A percentile compares a stretch with the other conserved stretches of the same genome.
phyloP scores from a whole-genome alignment of 345 rosid species.

The Gynandropsis gynandra region DNA sequence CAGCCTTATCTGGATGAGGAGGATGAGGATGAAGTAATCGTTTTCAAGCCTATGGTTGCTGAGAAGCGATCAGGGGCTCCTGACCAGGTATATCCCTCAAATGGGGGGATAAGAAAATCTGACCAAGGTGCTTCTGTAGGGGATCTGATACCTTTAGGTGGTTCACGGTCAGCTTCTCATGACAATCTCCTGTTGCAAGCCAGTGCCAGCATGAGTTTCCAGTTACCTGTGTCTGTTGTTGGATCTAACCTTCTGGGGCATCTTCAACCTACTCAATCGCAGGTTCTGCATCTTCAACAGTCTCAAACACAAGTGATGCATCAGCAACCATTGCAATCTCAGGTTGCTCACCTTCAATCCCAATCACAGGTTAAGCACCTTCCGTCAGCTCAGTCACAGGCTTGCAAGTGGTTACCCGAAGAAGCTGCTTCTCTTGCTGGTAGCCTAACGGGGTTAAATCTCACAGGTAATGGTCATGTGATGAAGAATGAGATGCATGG shows the following conservation, averaged over 20 bases:
- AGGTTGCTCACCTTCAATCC: conserved; percentile 20
- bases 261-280: conserved; percentile 23
- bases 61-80: conserved; percentile 49
- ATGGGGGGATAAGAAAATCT: conserved; percentile 42
- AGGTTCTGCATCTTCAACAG: conserved; percentile 25
- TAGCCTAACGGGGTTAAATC: conserved; percentile 46
- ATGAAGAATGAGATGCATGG: conserved; percentile 36
- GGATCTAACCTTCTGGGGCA: conserved; percentile 25
- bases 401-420: conserved; percentile 48
- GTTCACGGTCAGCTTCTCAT: conserved; percentile 32
- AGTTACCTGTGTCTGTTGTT: conserved; percentile 37
- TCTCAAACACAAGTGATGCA: conserved; percentile 22
- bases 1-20: conserved; percentile 48
- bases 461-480: conserved; percentile 51
- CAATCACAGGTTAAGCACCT: conserved; percentile 24
- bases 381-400: conserved; percentile 38
- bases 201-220: conserved; percentile 34
- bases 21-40: conserved; percentile 84
- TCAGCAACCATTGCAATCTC: conserved; percentile 23
- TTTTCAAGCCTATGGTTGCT: conserved; percentile 66
- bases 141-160: conserved; percentile 36
- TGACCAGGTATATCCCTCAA: conserved; percentile 33
- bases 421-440: conserved; percentile 46
- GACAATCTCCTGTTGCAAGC: conserved; percentile 37
- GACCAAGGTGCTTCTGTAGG: conserved; percentile 30